Percentiles rank a stretch among this genome's conserved stretches.
phyloP scores from a whole-genome alignment of 106 monocot genomes.

The Xerophyta viscosa region DNA sequence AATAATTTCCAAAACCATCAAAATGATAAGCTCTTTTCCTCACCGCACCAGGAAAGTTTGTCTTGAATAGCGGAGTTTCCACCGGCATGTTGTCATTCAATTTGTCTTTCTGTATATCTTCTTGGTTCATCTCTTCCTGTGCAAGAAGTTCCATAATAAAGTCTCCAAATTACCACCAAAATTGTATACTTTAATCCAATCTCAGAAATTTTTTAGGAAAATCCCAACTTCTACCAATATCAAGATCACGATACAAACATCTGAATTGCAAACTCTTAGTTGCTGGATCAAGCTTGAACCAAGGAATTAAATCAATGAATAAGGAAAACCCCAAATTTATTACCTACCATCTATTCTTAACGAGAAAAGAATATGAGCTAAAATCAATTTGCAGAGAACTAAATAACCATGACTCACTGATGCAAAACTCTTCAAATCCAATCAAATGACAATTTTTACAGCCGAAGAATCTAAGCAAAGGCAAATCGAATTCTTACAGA shows the following conservation, averaged over 20 bases:
- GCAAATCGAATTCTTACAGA: no score
- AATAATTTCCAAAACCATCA: constrained; percentile 40
- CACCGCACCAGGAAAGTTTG: constrained; percentile 4
- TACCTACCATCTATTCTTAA: no score
- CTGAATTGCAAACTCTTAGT: no score
- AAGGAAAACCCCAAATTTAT: no score
- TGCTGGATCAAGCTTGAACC: no score
- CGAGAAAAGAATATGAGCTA: no score
- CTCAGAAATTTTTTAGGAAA: neutral
- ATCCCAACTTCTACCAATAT: neutral
- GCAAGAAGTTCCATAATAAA: neutral
- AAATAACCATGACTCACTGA: no score
- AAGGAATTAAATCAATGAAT: no score
- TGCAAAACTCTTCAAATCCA: no score
- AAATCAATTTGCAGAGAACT: no score
- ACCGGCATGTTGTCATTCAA: neutral
- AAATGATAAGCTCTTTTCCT: constrained; percentile 29
- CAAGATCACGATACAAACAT: neutral
- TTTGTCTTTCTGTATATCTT: neutral
- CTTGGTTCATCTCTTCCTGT: neutral
- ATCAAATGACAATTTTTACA: no score
- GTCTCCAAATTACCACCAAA: neutral
- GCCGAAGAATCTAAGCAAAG: no score
- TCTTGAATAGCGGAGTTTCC: neutral
- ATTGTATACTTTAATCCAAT: neutral